phyloP scores from a whole-genome alignment of 805 yeast species.

The Candida sonorensis region DNA sequence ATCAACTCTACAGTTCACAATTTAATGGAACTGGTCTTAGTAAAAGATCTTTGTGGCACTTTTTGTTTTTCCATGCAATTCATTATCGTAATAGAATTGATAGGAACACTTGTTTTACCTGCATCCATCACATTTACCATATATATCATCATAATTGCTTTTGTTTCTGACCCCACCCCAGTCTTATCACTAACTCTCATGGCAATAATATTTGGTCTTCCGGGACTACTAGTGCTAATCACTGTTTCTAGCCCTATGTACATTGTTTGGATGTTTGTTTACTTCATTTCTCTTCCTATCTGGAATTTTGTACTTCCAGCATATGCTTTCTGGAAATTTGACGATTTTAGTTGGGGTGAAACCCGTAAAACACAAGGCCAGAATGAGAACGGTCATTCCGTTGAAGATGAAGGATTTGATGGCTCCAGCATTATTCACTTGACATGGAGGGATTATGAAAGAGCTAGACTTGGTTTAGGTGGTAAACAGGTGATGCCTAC shows the following conservation, averaged over 20 bases:
- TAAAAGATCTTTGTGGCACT: constrained; percentile 86
- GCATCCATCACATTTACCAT: constrained; percentile 80
- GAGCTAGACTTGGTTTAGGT: constrained; percentile 37
- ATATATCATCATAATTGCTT: constrained; percentile 68
- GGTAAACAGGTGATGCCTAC: constrained; percentile 18
- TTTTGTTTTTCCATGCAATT: constrained; percentile 95
- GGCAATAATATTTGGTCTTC: constrained; percentile 76
- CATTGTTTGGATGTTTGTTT: constrained; percentile 71
- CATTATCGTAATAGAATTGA: constrained; percentile 72
- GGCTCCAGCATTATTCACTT: constrained; percentile 86
- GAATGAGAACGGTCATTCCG: constrained; percentile 64
- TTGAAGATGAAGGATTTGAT: constrained; percentile 76
- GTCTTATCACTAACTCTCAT: constrained; percentile 67
- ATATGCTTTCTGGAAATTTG: constrained; percentile 92
- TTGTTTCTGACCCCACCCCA: constrained; percentile 71
- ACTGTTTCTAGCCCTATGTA: constrained; percentile 73
- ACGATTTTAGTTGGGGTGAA: constrained; percentile 95
- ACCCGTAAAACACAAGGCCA: constrained; percentile 75
- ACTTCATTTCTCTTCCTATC: constrained; percentile 76
- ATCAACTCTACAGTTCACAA: constrained; percentile 93
- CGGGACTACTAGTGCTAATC: constrained; percentile 72
- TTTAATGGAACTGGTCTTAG: constrained; percentile 77
- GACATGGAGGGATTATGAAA: constrained; percentile 91
- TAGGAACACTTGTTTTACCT: constrained; percentile 86
- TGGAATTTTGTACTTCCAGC: constrained; percentile 89